Evolutionary conservation across 2,329 filamentous ascomycete genomes (phyloP).

Genomic region (Colletotrichum falcatum): DNA sequence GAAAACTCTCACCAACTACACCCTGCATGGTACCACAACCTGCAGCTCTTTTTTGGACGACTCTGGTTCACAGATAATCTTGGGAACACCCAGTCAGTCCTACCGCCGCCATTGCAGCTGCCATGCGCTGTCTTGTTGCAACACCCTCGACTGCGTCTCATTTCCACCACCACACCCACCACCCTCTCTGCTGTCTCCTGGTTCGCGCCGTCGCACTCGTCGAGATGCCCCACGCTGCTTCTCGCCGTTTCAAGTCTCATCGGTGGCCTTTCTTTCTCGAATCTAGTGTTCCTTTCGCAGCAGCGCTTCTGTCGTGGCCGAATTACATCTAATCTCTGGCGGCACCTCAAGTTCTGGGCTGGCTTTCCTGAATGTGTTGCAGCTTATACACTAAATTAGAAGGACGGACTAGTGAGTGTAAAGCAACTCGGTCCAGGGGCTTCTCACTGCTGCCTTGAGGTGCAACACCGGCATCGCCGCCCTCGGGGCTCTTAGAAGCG

Average conservation of each 20-base stretch:
- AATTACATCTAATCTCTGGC: constrained; percentile 32
- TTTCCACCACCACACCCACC: constrained; percentile 9
- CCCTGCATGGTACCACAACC: constrained; percentile 11
- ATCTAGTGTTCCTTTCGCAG: not conserved
- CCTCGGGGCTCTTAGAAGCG: constrained; percentile 10
- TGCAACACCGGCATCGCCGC: constrained; percentile 17
- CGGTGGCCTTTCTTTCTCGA: constrained; percentile 3
- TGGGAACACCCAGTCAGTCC: constrained; percentile 9
- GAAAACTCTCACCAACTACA: constrained; percentile 4
- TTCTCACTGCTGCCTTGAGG: constrained; percentile 31
- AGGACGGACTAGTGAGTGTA: constrained; percentile 16
- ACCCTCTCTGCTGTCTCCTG: not conserved
- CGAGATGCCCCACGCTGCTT: constrained; percentile 15
- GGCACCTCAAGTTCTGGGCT: constrained; percentile 7
- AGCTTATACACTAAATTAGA: constrained; percentile 38
- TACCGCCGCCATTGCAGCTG: not conserved
- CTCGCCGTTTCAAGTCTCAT: constrained; percentile 25
- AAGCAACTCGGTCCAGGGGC: constrained; percentile 1
- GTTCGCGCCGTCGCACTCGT: constrained; percentile 18
- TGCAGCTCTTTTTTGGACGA: not conserved
- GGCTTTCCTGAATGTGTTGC: constrained; percentile 27
- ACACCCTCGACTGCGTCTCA: constrained; percentile 2
- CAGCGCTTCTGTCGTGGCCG: constrained; percentile 20
- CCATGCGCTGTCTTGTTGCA: not conserved
- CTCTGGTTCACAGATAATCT: constrained; percentile 7